Evolutionary conservation across 441 rosid species (phyloP).

Genomic region (Populus hybrid): DNA sequence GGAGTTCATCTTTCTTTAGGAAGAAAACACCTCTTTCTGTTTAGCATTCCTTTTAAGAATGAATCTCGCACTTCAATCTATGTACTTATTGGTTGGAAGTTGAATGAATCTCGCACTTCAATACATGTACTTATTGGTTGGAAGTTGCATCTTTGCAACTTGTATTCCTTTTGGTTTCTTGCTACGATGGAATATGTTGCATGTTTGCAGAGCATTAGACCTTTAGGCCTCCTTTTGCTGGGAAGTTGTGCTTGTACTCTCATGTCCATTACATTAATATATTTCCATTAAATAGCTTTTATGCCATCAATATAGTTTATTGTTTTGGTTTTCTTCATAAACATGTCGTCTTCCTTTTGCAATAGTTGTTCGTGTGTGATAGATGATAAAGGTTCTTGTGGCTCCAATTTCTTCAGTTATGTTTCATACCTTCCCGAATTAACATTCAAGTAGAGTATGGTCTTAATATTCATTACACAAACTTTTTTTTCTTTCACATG

Average conservation of each 20-base stretch:
- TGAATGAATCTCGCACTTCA: neutral
- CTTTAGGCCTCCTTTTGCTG: neutral
- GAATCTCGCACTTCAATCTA: no score
- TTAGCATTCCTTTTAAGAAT: no score
- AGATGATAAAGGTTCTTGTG: neutral
- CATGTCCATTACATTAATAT: neutral
- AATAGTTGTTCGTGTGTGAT: neutral
- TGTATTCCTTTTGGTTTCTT: neutral
- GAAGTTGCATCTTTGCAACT: neutral
- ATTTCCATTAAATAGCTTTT: neutral
- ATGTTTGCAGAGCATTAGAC: neutral
- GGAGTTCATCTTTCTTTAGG: neutral
- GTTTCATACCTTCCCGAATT: neutral
- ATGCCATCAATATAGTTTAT: neutral
- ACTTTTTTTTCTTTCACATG: slow-evolving; percentile 17
- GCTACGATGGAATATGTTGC: neutral
- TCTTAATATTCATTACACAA: neutral
- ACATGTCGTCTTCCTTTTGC: neutral
- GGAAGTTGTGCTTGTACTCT: neutral
- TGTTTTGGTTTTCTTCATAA: neutral
- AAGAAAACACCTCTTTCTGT: neutral
- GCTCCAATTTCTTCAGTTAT: neutral
- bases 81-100: no score
- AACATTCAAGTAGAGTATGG: neutral
- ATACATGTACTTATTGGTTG: neutral